These are phyloP conservation scores for Aspergillus coremiiformis DNA, from an alignment of 495 filamentous ascomycete genomes.

Conservation along the genomic window DNA sequence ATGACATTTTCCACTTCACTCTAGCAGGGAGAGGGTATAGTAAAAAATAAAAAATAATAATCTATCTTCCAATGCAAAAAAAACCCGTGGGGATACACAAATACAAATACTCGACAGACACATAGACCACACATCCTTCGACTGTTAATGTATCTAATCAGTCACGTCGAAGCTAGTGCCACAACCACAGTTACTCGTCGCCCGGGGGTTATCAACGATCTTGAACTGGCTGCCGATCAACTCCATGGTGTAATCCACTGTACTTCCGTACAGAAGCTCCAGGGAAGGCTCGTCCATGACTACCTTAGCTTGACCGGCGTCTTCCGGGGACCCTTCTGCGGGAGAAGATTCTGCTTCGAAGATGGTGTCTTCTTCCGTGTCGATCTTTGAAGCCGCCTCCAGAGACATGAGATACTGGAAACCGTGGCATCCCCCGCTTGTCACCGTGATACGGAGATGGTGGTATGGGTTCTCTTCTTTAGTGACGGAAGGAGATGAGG, in stretches of 20 bases:
- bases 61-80: slow-evolving; percentile 6
- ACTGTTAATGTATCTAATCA: too few relatives aligned
- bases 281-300: slow-evolving; percentile 85
- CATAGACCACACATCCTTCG: too few relatives aligned
- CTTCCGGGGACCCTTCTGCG: slow-evolving; percentile 22
- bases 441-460: slow-evolving; percentile 81
- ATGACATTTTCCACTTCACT: slow-evolving; percentile 6
- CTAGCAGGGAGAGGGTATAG: slow-evolving; percentile 7
- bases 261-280: slow-evolving; percentile 84
- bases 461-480: slow-evolving; percentile 74
- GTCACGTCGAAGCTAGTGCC: slow-evolving; percentile 97
- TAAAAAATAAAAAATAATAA: slow-evolving; percentile 8
- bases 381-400: slow-evolving; percentile 49
- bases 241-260: slow-evolving; percentile 92
- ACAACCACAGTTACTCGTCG: slow-evolving; percentile 92
- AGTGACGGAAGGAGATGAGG: slow-evolving; percentile 34
- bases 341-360: slow-evolving; percentile 34
- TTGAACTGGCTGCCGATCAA: slow-evolving; percentile 97
- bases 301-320: slow-evolving; percentile 61
- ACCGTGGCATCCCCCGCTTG: slow-evolving; percentile 90
- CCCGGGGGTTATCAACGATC: slow-evolving; percentile 84
- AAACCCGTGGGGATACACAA: slow-evolving; percentile 1
- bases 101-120: too few relatives aligned
- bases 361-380: slow-evolving; percentile 68
- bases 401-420: slow-evolving; percentile 96